phyloP scores from a whole-genome alignment of 2,329 filamentous ascomycete genomes.

The Nannizziopsis barbatae region DNA sequence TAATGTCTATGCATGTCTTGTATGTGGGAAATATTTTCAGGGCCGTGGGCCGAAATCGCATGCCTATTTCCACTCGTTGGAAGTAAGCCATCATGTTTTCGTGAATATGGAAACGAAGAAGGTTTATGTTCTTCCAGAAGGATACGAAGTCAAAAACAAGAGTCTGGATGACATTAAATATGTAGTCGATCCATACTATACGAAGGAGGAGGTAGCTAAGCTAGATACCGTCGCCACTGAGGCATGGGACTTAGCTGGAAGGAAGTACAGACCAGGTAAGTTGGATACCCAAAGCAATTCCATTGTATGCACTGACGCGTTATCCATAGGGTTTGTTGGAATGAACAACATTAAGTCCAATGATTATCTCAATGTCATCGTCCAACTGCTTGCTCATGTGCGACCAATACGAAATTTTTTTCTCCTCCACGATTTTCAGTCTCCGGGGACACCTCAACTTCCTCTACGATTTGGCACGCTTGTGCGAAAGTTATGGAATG shows the following conservation, averaged over 20 bases:
- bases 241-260: conserved; percentile 68
- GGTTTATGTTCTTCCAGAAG: conserved; percentile 60
- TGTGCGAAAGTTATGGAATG: conserved; percentile 96
- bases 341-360: conserved; percentile 99
- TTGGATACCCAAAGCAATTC: neutral
- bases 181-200: conserved; percentile 82
- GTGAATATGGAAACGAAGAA: conserved; percentile 71
- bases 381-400: conserved; percentile 85
- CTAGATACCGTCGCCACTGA: conserved; percentile 54
- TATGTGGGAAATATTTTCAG: conserved; percentile 97
- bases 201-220: conserved; percentile 64
- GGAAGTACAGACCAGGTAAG: conserved; percentile 68
- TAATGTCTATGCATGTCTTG: conserved; percentile 94
- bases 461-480: conserved; percentile 80
- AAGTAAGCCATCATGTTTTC: conserved; percentile 92
- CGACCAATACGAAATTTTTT: conserved; percentile 82
- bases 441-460: conserved; percentile 57
- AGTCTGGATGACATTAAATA: conserved; percentile 97
- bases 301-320: conserved; percentile 1
- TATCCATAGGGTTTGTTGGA: conserved; percentile 62
- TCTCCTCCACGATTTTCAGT: conserved; percentile 68
- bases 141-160: conserved; percentile 91
- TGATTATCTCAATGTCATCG: conserved; percentile 92
- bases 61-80: conserved; percentile 93
- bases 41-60: conserved; percentile 87